Evolutionary conservation across 768 basidiomycete species (phyloP).

Genomic region (Macrolepiota fuliginosa): DNA sequence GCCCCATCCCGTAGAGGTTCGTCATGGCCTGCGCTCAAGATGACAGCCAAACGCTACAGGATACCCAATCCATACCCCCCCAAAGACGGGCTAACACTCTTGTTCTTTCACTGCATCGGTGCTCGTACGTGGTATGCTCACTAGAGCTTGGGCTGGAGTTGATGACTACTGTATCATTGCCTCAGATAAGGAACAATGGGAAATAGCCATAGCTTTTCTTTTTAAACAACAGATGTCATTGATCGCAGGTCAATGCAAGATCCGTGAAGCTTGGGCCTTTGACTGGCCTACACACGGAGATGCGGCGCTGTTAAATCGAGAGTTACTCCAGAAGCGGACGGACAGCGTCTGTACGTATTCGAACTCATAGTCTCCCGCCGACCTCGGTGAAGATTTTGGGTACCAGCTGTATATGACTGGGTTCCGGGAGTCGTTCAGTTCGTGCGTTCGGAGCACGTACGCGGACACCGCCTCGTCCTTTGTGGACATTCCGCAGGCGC

Average conservation of each 20-base stretch:
- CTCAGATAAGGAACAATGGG: constrained; percentile 57
- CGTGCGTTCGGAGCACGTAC: constrained; percentile 26
- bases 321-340: constrained; percentile 25
- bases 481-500: constrained; percentile 45
- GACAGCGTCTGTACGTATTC: constrained; percentile 34
- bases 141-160: neutral
- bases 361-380: neutral
- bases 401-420: constrained; percentile 37
- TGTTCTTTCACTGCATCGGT: constrained; percentile 48
- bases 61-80: constrained; percentile 22
- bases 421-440: constrained; percentile 32
- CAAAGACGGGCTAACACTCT: constrained; percentile 36
- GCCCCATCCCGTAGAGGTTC: constrained; percentile 15
- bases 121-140: constrained; percentile 33
- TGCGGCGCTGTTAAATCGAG: constrained; percentile 40
- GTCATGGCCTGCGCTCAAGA: constrained; percentile 28
- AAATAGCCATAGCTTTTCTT: constrained; percentile 39
- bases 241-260: constrained; percentile 16
- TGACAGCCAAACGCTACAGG: constrained; percentile 45
- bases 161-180: neutral
- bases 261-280: constrained; percentile 49
- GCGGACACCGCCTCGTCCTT: constrained; percentile 34
- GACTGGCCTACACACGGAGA: constrained; percentile 54
- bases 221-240: constrained; percentile 26
- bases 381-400: neutral